phyloP scores from a whole-genome alignment of 1,139 yeast genomes.

The Blastobotrys persicus region DNA sequence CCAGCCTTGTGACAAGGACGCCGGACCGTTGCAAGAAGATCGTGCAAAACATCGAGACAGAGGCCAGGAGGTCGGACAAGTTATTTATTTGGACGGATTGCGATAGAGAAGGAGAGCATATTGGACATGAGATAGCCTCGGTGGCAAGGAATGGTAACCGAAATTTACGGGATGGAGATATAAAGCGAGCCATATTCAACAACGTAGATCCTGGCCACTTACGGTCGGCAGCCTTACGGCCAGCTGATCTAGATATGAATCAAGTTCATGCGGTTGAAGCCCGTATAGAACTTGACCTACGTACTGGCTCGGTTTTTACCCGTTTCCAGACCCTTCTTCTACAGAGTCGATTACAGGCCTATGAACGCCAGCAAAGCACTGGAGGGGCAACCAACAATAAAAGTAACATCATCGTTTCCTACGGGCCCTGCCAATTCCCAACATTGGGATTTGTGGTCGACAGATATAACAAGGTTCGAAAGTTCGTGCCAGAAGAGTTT shows the following conservation, averaged over 20 bases:
- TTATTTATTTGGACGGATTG: constrained; percentile 98
- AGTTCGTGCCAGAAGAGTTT: constrained; percentile 71
- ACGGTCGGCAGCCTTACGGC: constrained; percentile 67
- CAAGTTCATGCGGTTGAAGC: constrained; percentile 83
- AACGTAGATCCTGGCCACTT: constrained; percentile 80
- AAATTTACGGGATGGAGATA: constrained; percentile 43
- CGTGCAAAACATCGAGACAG: constrained; percentile 65
- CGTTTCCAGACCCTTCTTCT: constrained; percentile 62
- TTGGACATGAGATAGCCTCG: constrained; percentile 77
- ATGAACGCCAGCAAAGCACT: constrained; percentile 22
- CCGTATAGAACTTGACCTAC: constrained; percentile 79
- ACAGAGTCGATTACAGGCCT: constrained; percentile 32
- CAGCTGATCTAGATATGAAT: constrained; percentile 59
- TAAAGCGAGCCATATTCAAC: constrained; percentile 78
- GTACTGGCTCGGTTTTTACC: constrained; percentile 90
- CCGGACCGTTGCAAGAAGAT: constrained; percentile 46
- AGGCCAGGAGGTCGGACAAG: constrained; percentile 58
- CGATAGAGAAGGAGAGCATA: constrained; percentile 96
- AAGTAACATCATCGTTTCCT: constrained; percentile 49
- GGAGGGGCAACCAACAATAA: constrained; percentile 1
- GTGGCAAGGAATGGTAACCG: constrained; percentile 63
- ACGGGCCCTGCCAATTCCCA: constrained; percentile 97
- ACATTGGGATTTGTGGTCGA: constrained; percentile 97
- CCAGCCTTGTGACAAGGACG: constrained; percentile 32
- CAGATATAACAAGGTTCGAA: constrained; percentile 70